These are phyloP conservation scores for Capsicum pubescens DNA, from an alignment of 257 asterid species.

Conservation along the genomic window DNA sequence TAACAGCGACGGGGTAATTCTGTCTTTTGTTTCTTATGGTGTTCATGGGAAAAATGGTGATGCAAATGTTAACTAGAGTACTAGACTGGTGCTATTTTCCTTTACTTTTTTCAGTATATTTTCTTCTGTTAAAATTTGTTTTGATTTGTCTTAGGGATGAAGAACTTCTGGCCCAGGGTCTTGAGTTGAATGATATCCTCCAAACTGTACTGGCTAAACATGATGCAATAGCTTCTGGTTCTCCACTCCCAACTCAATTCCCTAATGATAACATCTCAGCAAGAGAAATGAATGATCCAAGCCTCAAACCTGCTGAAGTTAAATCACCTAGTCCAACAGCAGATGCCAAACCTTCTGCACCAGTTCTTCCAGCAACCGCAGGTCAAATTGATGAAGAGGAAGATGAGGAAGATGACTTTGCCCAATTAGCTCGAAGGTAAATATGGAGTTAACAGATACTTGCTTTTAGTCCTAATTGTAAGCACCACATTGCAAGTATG, in stretches of 20 bases:
- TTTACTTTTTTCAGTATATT: constrained; percentile 14
- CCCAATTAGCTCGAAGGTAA: constrained; percentile 91
- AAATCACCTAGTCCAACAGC: constrained; percentile 25
- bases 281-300: constrained; percentile 43
- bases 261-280: constrained; percentile 31
- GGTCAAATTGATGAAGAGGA: constrained; percentile 62
- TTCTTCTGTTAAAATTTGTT: not conserved
- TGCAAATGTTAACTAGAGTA: constrained; percentile 21
- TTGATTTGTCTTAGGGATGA: constrained; percentile 60
- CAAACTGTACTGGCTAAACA: constrained; percentile 75
- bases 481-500: not conserved
- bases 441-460: not conserved
- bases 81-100: constrained; percentile 17
- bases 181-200: constrained; percentile 78
- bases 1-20: constrained; percentile 66
- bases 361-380: constrained; percentile 40
- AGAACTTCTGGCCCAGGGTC: constrained; percentile 86
- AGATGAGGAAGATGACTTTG: constrained; percentile 96
- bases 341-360: constrained; percentile 46
- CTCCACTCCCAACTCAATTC: constrained; percentile 53
- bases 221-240: constrained; percentile 86
- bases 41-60: constrained; percentile 10
- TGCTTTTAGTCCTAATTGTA: not conserved
- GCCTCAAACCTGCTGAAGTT: constrained; percentile 36
- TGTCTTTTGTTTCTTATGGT: constrained; percentile 21